These are phyloP conservation scores for Plasmodium inui DNA, from an alignment of 169 alveolate species.

Conservation along the genomic window DNA sequence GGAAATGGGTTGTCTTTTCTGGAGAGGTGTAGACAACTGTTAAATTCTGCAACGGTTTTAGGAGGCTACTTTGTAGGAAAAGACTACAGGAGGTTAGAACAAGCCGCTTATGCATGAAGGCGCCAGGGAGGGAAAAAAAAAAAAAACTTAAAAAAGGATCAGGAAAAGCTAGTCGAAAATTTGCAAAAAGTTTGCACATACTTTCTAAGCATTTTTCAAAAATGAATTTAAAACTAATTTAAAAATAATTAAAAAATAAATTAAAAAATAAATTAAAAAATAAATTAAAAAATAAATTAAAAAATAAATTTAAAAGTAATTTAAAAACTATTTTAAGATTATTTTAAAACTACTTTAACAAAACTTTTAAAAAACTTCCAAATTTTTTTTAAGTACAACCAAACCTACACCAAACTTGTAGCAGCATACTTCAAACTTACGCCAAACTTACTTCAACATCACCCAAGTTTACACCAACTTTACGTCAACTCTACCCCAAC, in stretches of 20 bases:
- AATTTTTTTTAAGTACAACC: neutral
- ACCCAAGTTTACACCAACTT: neutral
- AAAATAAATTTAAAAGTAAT: neutral
- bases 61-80: constrained; percentile 3
- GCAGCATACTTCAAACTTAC: neutral
- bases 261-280: neutral
- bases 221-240: neutral
- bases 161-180: neutral
- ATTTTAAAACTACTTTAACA: no score
- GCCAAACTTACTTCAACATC: no score
- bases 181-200: neutral
- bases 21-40: neutral
- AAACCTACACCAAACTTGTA: neutral
- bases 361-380: neutral
- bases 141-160: neutral
- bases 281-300: no score
- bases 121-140: constrained; percentile 11
- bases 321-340: no score
- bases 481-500: neutral
- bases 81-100: constrained; percentile 5
- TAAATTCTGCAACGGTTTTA: neutral
- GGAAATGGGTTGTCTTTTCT: neutral
- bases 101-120: constrained; percentile 1
- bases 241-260: neutral
- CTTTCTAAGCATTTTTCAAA: neutral